These are phyloP conservation scores for Rhodotorula sp. DNA, from an alignment of 1,284 basidiomycete genomes.

Conservation along the genomic window DNA sequence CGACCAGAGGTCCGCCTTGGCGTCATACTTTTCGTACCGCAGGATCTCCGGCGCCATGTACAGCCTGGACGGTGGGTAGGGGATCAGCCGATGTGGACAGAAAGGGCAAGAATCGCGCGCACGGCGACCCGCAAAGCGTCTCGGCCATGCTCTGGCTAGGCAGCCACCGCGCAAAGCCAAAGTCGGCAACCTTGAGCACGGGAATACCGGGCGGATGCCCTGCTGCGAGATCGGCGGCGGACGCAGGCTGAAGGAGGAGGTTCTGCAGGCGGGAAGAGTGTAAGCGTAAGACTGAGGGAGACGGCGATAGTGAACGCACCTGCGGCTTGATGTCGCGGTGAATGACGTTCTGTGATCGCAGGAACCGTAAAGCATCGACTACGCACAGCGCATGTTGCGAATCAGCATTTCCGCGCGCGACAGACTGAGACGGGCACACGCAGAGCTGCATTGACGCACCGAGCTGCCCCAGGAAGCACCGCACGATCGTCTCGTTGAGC, in stretches of 20 bases:
- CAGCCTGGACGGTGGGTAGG: constrained; percentile 58
- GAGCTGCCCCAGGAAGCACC: constrained; percentile 90
- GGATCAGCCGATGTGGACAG: neutral
- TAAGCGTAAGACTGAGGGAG: neutral
- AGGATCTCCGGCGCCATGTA: constrained; percentile 99
- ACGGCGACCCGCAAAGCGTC: constrained; percentile 96
- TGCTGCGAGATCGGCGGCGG: constrained; percentile 71
- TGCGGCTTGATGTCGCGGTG: constrained; percentile 98
- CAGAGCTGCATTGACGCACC: constrained; percentile 58
- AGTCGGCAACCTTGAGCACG: constrained; percentile 95
- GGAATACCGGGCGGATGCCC: constrained; percentile 91
- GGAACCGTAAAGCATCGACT: constrained; percentile 91
- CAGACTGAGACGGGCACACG: neutral
- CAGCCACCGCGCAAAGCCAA: constrained; percentile 92
- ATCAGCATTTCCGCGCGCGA: neutral
- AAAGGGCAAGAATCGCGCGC: constrained; percentile 50
- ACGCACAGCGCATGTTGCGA: constrained; percentile 13
- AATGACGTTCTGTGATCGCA: constrained; percentile 84
- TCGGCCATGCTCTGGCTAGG: constrained; percentile 93
- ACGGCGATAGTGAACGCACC: constrained; percentile 53
- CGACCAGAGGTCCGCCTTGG: constrained; percentile 96
- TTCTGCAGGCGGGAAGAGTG: constrained; percentile 60
- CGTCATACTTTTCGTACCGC: constrained; percentile 96
- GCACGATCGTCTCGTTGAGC: constrained; percentile 83
- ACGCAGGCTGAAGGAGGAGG: constrained; percentile 81